phyloP scores from a whole-genome alignment of 257 asterid genomes.

The Parsonsia alboflavescens region DNA sequence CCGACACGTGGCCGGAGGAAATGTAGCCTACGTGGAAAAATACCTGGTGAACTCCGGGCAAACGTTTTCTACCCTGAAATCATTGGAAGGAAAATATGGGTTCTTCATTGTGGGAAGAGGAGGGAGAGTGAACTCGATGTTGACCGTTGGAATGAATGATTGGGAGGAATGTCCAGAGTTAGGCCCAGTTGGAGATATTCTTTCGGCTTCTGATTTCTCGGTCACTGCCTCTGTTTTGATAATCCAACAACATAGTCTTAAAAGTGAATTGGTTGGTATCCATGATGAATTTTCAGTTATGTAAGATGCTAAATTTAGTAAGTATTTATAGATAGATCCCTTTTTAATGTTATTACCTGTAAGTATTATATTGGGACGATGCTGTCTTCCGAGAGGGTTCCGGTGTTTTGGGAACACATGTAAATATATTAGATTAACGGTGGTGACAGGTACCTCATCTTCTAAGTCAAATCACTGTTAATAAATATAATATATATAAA shows the following conservation, averaged over 20 bases:
- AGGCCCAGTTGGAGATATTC: slow-evolving; percentile 89
- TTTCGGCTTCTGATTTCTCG: slow-evolving; percentile 80
- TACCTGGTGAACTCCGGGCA: slow-evolving; percentile 82
- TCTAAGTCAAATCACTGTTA: too few species aligned
- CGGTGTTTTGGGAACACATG: too few species aligned
- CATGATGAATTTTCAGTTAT: slow-evolving; percentile 86
- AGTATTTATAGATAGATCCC: too few species aligned
- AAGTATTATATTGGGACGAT: too few species aligned
- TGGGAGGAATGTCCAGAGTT: slow-evolving; percentile 98
- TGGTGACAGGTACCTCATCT: too few species aligned
- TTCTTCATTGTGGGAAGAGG: slow-evolving; percentile 85
- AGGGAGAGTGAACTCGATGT: slow-evolving; percentile 67
- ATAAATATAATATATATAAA: too few species aligned
- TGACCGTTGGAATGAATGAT: slow-evolving; percentile 93
- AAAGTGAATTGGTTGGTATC: slow-evolving; percentile 80
- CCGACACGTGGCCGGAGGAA: slow-evolving; percentile 77
- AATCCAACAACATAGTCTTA: slow-evolving; percentile 77
- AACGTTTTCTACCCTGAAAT: slow-evolving; percentile 67
- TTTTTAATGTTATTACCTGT: too few species aligned
- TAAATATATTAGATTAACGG: too few species aligned
- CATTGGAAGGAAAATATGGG: slow-evolving; percentile 80
- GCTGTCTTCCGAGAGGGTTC: too few species aligned
- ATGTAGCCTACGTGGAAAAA: slow-evolving; percentile 83
- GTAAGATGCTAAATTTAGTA: slow-evolving; percentile 25
- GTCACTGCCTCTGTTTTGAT: slow-evolving; percentile 71